Conservation (phyloP, 768 basidiomycete genomes). For the Podaxis sp. region DNA sequence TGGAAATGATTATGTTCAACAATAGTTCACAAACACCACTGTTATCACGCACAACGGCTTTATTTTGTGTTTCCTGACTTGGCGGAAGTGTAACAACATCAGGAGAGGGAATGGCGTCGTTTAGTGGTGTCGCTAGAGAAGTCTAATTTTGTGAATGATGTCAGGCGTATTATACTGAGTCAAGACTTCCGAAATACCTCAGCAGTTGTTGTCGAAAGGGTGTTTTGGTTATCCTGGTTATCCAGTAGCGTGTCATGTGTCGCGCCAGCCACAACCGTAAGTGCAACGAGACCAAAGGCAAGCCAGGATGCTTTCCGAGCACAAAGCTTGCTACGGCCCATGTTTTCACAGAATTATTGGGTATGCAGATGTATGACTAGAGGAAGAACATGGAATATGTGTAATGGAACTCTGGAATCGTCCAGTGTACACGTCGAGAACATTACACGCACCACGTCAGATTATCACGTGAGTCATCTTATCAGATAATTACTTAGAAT, state of each 20-base stretch:
- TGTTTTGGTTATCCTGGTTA: slow-evolving; percentile 29
- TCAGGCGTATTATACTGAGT: not conserved
- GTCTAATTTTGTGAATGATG: not conserved
- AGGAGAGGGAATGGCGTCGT: not conserved
- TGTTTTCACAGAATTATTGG: slow-evolving; percentile 13
- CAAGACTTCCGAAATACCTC: slow-evolving; percentile 22
- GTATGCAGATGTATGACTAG: not conserved
- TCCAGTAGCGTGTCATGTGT: slow-evolving; percentile 35
- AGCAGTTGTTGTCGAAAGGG: slow-evolving; percentile 28
- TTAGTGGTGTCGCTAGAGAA: not conserved
- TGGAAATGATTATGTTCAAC: not conserved
- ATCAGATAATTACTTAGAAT: slow-evolving; percentile 16
- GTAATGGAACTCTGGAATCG: slow-evolving; percentile 5
- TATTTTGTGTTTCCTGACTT: slow-evolving; percentile 1
- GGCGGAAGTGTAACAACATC: not conserved
- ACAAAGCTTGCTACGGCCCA: slow-evolving; percentile 30
- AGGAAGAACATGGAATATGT: slow-evolving; percentile 9
- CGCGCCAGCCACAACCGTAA: slow-evolving; percentile 45
- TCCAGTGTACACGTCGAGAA: slow-evolving; percentile 18
- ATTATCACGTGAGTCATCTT: slow-evolving; percentile 21
- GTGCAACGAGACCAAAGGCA: slow-evolving; percentile 57
- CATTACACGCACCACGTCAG: slow-evolving; percentile 25
- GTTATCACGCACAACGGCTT: slow-evolving; percentile 1
- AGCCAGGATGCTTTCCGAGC: slow-evolving; percentile 56
- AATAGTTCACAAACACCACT: not conserved